Conservation (phyloP, 345 rosid species). For the Populus euphratica region DNA sequence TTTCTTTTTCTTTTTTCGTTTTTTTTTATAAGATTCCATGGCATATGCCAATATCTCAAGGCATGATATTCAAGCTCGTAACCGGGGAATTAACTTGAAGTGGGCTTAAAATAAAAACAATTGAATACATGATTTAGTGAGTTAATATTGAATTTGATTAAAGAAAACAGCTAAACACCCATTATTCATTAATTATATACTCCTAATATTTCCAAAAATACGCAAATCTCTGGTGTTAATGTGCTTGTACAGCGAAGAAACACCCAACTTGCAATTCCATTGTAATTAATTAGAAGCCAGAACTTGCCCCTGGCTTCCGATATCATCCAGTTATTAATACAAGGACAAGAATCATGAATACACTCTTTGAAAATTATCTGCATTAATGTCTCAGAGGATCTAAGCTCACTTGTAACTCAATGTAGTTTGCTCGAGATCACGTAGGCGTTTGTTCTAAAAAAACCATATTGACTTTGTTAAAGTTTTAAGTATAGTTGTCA, state of each 20-base stretch:
- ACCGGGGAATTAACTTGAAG: no score
- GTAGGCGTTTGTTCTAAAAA: neutral
- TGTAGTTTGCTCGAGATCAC: neutral
- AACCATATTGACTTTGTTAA: no score
- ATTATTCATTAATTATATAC: neutral
- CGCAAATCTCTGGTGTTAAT: neutral
- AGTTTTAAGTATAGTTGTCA: no score
- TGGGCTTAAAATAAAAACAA: no score
- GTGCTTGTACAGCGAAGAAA: neutral
- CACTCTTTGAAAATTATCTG: neutral
- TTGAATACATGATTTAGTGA: no score
- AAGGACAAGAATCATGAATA: neutral
- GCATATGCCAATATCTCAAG: neutral
- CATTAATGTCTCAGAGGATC: neutral
- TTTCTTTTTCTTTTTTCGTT: no score
- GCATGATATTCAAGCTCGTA: neutral
- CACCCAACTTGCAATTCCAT: neutral
- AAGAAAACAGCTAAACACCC: neutral
- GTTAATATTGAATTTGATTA: no score
- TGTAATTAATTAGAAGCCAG: neutral
- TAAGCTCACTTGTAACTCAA: neutral
- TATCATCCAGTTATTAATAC: neutral
- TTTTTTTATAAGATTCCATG: neutral
- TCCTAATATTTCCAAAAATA: neutral
- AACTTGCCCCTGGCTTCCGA: neutral